These are phyloP conservation scores for Conringia planisiliqua DNA, from an alignment of 345 rosid genomes.

Conservation along the genomic window DNA sequence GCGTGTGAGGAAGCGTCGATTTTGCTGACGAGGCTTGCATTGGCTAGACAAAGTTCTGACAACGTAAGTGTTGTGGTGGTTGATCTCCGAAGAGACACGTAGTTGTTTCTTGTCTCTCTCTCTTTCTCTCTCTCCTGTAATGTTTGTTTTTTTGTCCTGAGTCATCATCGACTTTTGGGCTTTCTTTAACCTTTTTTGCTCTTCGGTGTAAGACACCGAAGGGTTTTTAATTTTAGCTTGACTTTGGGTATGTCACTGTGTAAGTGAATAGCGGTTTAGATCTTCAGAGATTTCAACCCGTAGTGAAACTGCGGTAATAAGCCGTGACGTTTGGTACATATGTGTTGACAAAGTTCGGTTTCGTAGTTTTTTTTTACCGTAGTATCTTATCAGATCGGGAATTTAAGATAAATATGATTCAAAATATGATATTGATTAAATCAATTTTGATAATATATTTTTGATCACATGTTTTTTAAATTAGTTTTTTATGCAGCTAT, in stretches of 20 bases:
- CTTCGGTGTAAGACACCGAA: slow-evolving; percentile 23
- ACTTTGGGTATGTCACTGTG: background rate
- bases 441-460: background rate
- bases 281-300: slow-evolving; percentile 23
- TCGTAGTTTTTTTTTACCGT: background rate
- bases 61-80: slow-evolving; percentile 94
- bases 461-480: background rate
- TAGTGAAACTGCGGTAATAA: slow-evolving; percentile 1
- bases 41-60: slow-evolving; percentile 78
- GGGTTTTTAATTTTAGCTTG: slow-evolving; percentile 25
- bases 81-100: slow-evolving; percentile 60
- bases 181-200: slow-evolving; percentile 20
- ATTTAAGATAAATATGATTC: background rate
- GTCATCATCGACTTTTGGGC: slow-evolving; percentile 29
- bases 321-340: background rate
- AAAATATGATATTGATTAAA: background rate
- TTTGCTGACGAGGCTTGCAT: slow-evolving; percentile 71
- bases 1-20: slow-evolving; percentile 66
- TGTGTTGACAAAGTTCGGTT: background rate
- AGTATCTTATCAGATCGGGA: background rate
- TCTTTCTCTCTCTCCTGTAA: slow-evolving; percentile 5
- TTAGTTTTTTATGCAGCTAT: background rate
- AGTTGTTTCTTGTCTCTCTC: slow-evolving; percentile 21
- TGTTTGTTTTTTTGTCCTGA: slow-evolving; percentile 16
- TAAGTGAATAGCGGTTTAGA: slow-evolving; percentile 16